Evolutionary conservation across 305 asterid genomes (phyloP).

Genomic region (Andrographis paniculata): DNA sequence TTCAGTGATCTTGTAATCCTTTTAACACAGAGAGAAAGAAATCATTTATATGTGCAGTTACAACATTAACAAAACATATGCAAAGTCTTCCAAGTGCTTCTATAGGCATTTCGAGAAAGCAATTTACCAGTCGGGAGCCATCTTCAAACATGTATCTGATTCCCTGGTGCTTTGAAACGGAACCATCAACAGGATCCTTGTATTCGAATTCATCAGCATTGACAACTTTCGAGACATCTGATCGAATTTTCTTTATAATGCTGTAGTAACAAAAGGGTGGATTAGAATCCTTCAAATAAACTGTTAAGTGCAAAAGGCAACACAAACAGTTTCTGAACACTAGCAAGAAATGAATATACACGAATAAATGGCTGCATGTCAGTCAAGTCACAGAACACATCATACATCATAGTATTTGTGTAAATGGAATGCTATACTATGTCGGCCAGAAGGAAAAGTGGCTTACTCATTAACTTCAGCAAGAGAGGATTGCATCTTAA

Average conservation of each 20-base stretch:
- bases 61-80: too few species aligned
- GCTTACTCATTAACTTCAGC: conserved; percentile 78
- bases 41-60: too few species aligned
- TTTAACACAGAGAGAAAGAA: too few species aligned
- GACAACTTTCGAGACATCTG: conserved; percentile 67
- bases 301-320: background rate
- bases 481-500: conserved; percentile 78
- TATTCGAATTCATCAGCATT: conserved; percentile 93
- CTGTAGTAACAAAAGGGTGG: conserved; percentile 28
- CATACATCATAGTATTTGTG: too few species aligned
- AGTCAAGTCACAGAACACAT: too few species aligned
- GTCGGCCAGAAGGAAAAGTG: too few species aligned
- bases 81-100: too few species aligned
- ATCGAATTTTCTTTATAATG: conserved; percentile 48
- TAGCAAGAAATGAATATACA: too few species aligned
- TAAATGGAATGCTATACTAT: too few species aligned
- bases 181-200: conserved; percentile 98
- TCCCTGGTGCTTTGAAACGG: conserved; percentile 92
- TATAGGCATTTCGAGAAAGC: background rate
- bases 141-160: conserved; percentile 86
- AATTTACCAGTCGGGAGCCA: conserved; percentile 89
- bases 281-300: too few species aligned
- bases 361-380: too few species aligned
- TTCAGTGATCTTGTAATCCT: too few species aligned
- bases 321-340: background rate